Evolutionary conservation across 805 yeast genomes (phyloP).

Genomic region (Pichia paraexigua): DNA sequence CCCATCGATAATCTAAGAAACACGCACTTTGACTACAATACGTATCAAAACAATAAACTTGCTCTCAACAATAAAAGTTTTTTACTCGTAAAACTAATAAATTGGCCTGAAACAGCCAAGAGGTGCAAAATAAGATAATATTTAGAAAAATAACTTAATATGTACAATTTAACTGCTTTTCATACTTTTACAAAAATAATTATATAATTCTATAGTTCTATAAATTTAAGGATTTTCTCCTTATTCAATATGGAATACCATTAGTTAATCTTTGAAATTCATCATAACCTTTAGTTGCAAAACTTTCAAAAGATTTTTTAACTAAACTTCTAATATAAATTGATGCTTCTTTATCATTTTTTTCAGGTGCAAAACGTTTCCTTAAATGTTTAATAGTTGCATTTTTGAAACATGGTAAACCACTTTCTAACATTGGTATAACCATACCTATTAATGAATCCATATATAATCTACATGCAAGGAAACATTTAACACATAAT

Average conservation of each 20-base stretch:
- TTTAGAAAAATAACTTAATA: too few species aligned
- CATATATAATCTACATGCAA: slow-evolving; percentile 82
- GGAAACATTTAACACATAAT: slow-evolving; percentile 83
- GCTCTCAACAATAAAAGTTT: too few species aligned
- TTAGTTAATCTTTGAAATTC: slow-evolving; percentile 95
- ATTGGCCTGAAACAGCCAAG: too few species aligned
- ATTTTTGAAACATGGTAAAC: slow-evolving; percentile 92
- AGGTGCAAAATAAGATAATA: too few species aligned
- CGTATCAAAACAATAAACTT: too few species aligned
- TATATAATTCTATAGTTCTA: too few species aligned
- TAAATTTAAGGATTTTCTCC: neutral
- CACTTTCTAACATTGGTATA: slow-evolving; percentile 88
- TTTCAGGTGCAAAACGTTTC: slow-evolving; percentile 71
- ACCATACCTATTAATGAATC: slow-evolving; percentile 81
- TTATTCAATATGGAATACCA: slow-evolving; percentile 81
- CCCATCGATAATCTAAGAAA: too few species aligned
- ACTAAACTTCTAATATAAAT: slow-evolving; percentile 66
- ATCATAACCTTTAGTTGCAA: slow-evolving; percentile 90
- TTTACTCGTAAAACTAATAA: too few species aligned
- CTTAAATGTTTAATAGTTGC: slow-evolving; percentile 73
- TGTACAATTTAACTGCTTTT: neutral
- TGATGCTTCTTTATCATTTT: slow-evolving; percentile 81
- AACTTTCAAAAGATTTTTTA: slow-evolving; percentile 74
- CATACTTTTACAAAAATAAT: too few species aligned
- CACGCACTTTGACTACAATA: too few species aligned